Evolutionary conservation across 2,329 filamentous ascomycete species (phyloP), one percentile per base, ranked within the genome.

Genomic region (Aspergillus sp.): DNA sequence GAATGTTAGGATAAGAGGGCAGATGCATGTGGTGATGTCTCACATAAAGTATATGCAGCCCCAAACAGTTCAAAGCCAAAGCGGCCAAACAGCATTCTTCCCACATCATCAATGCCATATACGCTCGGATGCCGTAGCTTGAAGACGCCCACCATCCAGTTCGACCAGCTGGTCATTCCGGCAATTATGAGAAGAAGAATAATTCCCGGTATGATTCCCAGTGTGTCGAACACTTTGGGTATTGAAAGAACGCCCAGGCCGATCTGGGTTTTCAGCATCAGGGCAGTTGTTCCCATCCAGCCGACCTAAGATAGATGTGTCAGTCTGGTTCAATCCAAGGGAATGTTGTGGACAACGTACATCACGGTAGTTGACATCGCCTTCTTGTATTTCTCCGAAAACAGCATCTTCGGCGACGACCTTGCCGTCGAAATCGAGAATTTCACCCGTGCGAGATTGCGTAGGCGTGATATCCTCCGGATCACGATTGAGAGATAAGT

Each of bases 11-110:
- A 5, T n/a, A 12, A 8, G 27, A n/a, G 10, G 13, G 12, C 64
- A 52, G 11, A 68, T 59, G 69, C 50, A 74, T 62, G 10, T 63
- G 65, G 12, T 66, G 32, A 39, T 10, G 8, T 5, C 45, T 39
- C 33, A 47, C 35, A 48, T 26, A 34, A 32, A 27, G 36, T 36
- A 29, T 32, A 30, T 2, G 39, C 46, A 8, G 9, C 12, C 1
- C 48, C 48, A 19, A 80, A 65, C 9, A 78, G 50, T 48, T 77
- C 76, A 27, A 73, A 68, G 0, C 77, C 77, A 5, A 74, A 44
- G 1, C 69, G 72, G 19, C 33, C 33, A 13, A 35, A 35, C 7
- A 35, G 12, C 33, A 35, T 8, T 6, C 7, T 13, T n/a, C 7
- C 33, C 10, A 13, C 33, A 13, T 35, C 33, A 11, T 35, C 33